phyloP scores from a whole-genome alignment of 1,284 basidiomycete genomes.

The Apiotrichum montevideense region DNA sequence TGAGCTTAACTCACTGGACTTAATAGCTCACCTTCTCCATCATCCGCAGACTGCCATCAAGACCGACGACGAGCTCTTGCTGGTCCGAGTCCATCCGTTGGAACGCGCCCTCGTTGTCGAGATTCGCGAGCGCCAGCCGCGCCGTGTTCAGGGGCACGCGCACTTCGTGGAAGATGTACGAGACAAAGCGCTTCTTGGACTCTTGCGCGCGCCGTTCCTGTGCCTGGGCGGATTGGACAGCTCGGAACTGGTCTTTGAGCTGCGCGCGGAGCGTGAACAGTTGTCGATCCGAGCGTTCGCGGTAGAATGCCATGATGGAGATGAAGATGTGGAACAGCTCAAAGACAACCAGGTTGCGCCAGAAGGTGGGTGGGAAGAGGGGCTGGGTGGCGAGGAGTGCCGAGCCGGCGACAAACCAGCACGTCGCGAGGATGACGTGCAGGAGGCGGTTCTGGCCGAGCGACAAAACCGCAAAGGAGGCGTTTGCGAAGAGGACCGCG shows the following conservation, averaged over 20 bases:
- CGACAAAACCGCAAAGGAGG: conserved; percentile 70
- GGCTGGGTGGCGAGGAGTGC: background rate
- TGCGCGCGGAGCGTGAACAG: conserved; percentile 60
- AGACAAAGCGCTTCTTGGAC: conserved; percentile 69
- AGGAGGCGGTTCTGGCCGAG: conserved; percentile 64
- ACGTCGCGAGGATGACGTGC: conserved; percentile 57
- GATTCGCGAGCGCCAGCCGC: conserved; percentile 78
- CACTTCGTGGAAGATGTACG: conserved; percentile 62
- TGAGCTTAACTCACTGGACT: background rate
- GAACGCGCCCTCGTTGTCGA: conserved; percentile 58
- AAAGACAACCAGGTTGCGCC: conserved; percentile 39
- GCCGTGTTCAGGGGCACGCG: conserved; percentile 89
- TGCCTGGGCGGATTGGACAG: conserved; percentile 75
- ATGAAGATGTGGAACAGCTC: conserved; percentile 42
- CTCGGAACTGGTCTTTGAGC: conserved; percentile 63
- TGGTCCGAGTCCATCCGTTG: conserved; percentile 33
- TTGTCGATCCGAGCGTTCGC: conserved; percentile 54
- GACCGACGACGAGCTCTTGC: conserved; percentile 43
- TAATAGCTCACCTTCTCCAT: conserved; percentile 47
- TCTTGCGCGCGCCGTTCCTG: conserved; percentile 74
- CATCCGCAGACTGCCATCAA: conserved; percentile 77
- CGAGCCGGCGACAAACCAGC: conserved; percentile 50
- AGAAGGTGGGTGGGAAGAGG: conserved; percentile 49
- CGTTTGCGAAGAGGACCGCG: conserved; percentile 51
- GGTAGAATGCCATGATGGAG: conserved; percentile 39